Evolutionary conservation across 495 filamentous ascomycete species (phyloP).

Genomic region (Copromyces sp.): DNA sequence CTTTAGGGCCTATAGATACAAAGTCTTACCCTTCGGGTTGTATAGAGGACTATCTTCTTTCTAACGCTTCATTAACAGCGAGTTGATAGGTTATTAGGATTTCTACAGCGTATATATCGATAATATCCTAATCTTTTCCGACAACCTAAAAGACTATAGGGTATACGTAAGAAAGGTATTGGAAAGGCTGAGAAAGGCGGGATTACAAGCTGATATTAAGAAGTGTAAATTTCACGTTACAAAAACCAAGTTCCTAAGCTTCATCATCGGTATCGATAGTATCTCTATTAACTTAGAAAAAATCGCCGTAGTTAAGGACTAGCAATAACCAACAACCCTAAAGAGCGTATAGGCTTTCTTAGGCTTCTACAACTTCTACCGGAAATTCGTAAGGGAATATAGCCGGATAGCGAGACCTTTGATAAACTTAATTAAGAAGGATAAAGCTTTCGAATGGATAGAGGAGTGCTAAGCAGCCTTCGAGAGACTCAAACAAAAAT

Average conservation of each 20-base stretch:
- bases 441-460: background rate
- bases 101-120: too few relatives aligned
- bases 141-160: background rate
- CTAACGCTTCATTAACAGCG: constrained; percentile 23
- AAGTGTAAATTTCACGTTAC: too few relatives aligned
- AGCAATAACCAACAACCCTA: background rate
- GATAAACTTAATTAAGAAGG: constrained; percentile 1
- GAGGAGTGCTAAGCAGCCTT: background rate
- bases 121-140: background rate
- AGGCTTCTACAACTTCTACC: constrained; percentile 3
- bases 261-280: too few relatives aligned
- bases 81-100: constrained; percentile 13
- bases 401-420: too few relatives aligned
- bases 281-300: background rate
- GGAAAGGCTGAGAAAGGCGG: constrained; percentile 2
- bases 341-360: constrained; percentile 4
- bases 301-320: background rate
- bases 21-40: too few relatives aligned
- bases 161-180: background rate
- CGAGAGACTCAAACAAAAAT: background rate
- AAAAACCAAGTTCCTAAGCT: too few relatives aligned
- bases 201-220: constrained; percentile 11
- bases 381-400: constrained; percentile 4
- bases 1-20: too few relatives aligned
- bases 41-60: constrained; percentile 18